Percentiles rank a stretch among this genome's conserved stretches.
These are phyloP conservation scores for Aphanomyces invadans DNA, from an alignment of 352 stramenopile species.

Conservation along the genomic window DNA sequence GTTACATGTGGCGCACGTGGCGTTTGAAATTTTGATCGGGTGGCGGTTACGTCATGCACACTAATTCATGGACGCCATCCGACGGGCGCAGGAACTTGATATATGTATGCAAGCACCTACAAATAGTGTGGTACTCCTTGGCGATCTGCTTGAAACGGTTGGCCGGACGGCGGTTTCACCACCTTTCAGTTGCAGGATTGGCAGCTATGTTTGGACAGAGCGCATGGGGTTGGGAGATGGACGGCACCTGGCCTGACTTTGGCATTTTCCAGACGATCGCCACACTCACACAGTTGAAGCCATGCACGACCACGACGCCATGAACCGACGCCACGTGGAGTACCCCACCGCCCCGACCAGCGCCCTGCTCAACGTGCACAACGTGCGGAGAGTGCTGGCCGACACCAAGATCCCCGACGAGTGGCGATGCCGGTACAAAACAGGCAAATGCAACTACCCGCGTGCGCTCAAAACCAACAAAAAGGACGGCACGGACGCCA, in stretches of 20 bases:
- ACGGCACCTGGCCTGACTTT: not conserved
- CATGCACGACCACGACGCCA: not conserved
- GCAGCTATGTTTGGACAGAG: not conserved
- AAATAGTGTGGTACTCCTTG: not conserved
- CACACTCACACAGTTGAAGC: too few relatives aligned
- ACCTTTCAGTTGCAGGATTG: not conserved
- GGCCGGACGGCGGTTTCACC: not conserved
- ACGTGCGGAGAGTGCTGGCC: not conserved
- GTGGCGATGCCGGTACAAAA: conserved; percentile 65
- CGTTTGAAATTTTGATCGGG: conserved; percentile 7
- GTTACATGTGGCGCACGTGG: not conserved
- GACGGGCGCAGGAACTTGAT: too few relatives aligned
- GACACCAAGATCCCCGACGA: not conserved
- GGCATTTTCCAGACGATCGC: not conserved
- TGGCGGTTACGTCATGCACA: not conserved
- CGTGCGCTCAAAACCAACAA: conserved; percentile 64
- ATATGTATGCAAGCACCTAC: too few relatives aligned
- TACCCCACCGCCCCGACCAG: not conserved
- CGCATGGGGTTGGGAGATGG: not conserved
- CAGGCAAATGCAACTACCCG: conserved; percentile 55
- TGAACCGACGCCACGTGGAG: not conserved
- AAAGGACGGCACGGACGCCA: conserved; percentile 31
- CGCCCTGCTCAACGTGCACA: not conserved
- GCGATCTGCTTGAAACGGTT: conserved; percentile 13
- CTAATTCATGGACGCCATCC: too few relatives aligned